Conservation (phyloP, 1,284 basidiomycete species). For the Fomes fomentarius region DNA sequence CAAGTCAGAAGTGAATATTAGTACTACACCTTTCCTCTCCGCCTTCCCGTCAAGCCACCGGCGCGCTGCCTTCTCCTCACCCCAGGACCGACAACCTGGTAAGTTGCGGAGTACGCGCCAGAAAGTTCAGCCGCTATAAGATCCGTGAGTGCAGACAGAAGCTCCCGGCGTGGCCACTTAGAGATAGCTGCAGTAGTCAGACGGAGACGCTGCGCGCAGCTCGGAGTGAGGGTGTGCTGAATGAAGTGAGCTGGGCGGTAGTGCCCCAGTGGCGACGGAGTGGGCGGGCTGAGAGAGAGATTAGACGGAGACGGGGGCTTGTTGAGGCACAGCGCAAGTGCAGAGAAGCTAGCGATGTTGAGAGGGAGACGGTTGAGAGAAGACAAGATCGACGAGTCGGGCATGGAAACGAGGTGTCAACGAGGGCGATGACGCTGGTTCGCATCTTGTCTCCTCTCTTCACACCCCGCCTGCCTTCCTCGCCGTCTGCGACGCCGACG, state of each 20-base stretch:
- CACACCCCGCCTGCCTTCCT: conserved; percentile 19
- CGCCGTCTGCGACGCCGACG: conserved; percentile 31
- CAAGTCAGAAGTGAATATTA: too few species aligned
- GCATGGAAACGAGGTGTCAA: conserved; percentile 24
- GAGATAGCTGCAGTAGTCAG: not conserved
- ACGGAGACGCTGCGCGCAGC: not conserved
- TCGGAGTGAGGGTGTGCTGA: not conserved
- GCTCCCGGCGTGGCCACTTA: too few species aligned
- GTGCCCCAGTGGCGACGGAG: too few species aligned
- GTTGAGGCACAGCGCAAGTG: not conserved
- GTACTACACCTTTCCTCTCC: too few species aligned
- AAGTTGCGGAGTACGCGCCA: too few species aligned
- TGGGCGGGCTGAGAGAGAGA: not conserved
- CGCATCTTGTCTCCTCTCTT: conserved; percentile 26
- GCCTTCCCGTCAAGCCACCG: too few species aligned
- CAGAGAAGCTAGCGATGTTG: not conserved
- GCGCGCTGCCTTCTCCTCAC: too few species aligned
- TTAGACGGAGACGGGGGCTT: not conserved
- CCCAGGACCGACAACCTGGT: too few species aligned
- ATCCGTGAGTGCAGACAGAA: too few species aligned
- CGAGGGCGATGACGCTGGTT: conserved; percentile 23
- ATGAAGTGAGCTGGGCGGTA: not conserved
- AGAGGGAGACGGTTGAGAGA: conserved; percentile 1
- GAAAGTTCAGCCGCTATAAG: too few species aligned
- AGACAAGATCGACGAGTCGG: conserved; percentile 15